These are phyloP conservation scores for Macrolepiota fuliginosa DNA, from an alignment of 768 basidiomycete species.

Conservation along the genomic window DNA sequence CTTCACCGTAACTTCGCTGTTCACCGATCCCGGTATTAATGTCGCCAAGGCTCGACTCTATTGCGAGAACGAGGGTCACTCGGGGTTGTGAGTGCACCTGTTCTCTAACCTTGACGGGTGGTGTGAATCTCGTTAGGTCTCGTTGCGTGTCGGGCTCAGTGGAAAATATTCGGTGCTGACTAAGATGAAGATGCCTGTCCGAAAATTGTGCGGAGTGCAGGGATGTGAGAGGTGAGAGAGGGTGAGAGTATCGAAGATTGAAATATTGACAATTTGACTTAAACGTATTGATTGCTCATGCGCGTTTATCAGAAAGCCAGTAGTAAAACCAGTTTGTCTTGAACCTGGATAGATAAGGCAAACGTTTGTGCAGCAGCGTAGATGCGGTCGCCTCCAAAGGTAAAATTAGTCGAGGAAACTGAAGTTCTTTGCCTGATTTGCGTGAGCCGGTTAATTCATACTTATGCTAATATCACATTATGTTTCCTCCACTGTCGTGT, in stretches of 20 bases:
- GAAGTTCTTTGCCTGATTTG: too few species aligned
- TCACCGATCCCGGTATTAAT: neutral
- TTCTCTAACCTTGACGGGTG: neutral
- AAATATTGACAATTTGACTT: neutral
- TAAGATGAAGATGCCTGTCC: neutral
- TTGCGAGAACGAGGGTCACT: neutral
- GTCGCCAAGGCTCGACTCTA: neutral
- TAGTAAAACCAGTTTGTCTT: neutral
- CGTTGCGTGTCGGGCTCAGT: neutral
- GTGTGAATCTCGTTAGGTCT: neutral
- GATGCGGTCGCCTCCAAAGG: too few species aligned
- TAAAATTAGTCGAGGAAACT: too few species aligned
- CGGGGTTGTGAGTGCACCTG: constrained; percentile 5
- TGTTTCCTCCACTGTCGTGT: too few species aligned
- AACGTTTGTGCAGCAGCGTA: too few species aligned
- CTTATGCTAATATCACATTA: too few species aligned
- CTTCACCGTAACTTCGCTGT: neutral
- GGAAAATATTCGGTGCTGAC: neutral
- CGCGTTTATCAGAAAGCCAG: neutral
- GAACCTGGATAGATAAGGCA: neutral
- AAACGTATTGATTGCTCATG: too few species aligned
- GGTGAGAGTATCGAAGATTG: neutral
- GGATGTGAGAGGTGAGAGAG: neutral
- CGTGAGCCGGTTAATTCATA: too few species aligned
- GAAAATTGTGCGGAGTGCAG: neutral